Evolutionary conservation across 306 rosid genomes (phyloP), one percentile per base, ranked within the genome.

Genomic region (Adenanthera pavonina): DNA sequence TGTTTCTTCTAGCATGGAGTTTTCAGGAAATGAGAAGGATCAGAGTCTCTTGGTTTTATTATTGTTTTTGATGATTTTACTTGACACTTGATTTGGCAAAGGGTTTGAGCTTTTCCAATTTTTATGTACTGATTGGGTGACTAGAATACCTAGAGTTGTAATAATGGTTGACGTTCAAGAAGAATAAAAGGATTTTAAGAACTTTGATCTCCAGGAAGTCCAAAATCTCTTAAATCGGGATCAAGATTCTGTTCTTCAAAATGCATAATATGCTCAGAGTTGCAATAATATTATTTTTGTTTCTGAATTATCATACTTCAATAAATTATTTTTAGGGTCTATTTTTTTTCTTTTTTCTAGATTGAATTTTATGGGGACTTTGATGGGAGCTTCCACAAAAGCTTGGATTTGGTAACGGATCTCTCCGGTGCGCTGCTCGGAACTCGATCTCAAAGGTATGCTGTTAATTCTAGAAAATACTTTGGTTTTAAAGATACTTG

Each of bases 331-430:
- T 76, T 80, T 44, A 36, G 83, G 8, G 83, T 71, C 3, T 71
- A 36, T 51, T 73, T 51, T 85, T 17, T 19, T 73, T 51, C 84
- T 17, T 19, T 61, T 65, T 33, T 61, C 60, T 79, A 95, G 99
- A 92, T 95, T 79, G 97, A 93, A 76, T 95, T 95, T 82, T 95
- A 89, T 79, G 99, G 99, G 72, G 99, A 95, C 88, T 90, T 90
- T 33, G 97, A 95, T 47, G 99, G 98, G 64, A 90, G 93, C 85
- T 95, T 95, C 82, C 96, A 92, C 94, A 93, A 92, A 84, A 92
- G 88, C 84, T 86, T 95, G 88, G 97, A 92, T 52, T 88, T 95
- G 78, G 91, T 85, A 82, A 89, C 88, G 48, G 98, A 95, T 88
- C 96, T 95, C 74, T 89, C 98, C 7, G 90, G 81, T 84, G 98